Evolutionary conservation across 164 flowering plant genomes (phyloP), one percentile per base, ranked within the genome.

Genomic region (Vitis cinerea): DNA sequence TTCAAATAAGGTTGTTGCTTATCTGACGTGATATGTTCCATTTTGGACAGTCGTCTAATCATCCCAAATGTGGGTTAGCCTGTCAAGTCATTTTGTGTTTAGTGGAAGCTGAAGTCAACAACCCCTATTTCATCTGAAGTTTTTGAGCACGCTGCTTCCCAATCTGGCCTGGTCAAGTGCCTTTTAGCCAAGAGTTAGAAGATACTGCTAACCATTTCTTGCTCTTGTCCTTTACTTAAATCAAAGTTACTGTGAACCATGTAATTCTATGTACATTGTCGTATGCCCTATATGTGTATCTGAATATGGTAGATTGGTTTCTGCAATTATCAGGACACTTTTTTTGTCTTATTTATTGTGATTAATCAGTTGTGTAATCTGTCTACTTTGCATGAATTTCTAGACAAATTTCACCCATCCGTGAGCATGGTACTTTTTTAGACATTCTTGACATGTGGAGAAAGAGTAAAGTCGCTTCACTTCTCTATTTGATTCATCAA

Each of bases 251-350:
- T 59, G 64, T 51, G 69, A 59, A 50, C 56, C 4, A 7, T 72
- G 66, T 66, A 54, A 66, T 60, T 13, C 61, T 9, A 10, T 73
- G 71, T 73, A 68, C 59, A 62, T 73, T 10, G 50, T 56, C 58
- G 59, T 59, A 44, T 62, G 63, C 12, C 69, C 3, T 19, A 67
- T 56, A 56, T 57, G 17, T 73, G 61, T 52, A 61, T 61, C 49
- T 61, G 66, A 62, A 48, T 62, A 27, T 62, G 31, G 59, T 57
- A 62, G 27, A 62, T 27, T 56, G 56, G 48, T 44, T 4, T 14
- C 68, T 57, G 58, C 59, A 67, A 67, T 67, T 37, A 55, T 67
- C 47, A 19, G 48, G 63, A 37, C 55, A 58, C 50, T 2, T 50
- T 48, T 12, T 11, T 56, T 56, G 16, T 60, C 44, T 37, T 3